Evolutionary conservation across 768 basidiomycete species (phyloP).

Genomic region (Leccinum rimulosum): DNA sequence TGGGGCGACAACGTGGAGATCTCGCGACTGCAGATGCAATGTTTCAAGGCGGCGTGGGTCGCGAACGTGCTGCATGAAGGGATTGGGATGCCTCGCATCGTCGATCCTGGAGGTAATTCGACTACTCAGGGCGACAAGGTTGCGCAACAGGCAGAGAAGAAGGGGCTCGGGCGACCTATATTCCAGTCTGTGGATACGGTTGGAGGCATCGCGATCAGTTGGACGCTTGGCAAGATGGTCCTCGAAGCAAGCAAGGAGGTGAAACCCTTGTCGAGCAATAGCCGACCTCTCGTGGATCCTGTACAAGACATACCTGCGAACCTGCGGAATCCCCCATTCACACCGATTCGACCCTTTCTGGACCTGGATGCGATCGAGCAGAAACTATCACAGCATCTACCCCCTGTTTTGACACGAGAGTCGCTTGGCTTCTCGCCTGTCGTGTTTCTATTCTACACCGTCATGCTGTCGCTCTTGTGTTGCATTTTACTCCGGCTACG

Average conservation of each 20-base stretch:
- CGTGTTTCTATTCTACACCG: conserved; percentile 54
- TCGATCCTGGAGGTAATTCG: conserved; percentile 79
- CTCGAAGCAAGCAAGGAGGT: conserved; percentile 93
- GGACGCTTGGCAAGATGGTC: conserved; percentile 99
- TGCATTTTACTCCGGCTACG: conserved; percentile 56
- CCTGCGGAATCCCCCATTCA: conserved; percentile 46
- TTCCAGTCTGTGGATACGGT: conserved; percentile 95
- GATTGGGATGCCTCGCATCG: conserved; percentile 88
- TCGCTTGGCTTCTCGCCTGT: conserved; percentile 75
- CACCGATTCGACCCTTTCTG: conserved; percentile 63
- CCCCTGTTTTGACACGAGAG: conserved; percentile 55
- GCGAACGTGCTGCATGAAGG: conserved; percentile 96
- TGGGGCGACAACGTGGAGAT: conserved; percentile 79
- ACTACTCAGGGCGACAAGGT: conserved; percentile 71
- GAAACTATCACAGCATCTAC: conserved; percentile 63
- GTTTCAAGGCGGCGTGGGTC: conserved; percentile 99
- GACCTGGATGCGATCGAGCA: conserved; percentile 62
- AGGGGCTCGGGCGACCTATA: conserved; percentile 77
- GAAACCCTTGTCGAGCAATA: conserved; percentile 42
- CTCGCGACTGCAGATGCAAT: conserved; percentile 91
- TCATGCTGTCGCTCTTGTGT: conserved; percentile 42
- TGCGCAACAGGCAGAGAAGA: conserved; percentile 70
- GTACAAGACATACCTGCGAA: conserved; percentile 61
- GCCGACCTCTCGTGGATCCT: conserved; percentile 68
- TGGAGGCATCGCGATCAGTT: conserved; percentile 89